Evolutionary conservation across 805 yeast species (phyloP), one percentile per base, ranked within the genome.

Genomic region (Wickerhamomyces strasburgensis): DNA sequence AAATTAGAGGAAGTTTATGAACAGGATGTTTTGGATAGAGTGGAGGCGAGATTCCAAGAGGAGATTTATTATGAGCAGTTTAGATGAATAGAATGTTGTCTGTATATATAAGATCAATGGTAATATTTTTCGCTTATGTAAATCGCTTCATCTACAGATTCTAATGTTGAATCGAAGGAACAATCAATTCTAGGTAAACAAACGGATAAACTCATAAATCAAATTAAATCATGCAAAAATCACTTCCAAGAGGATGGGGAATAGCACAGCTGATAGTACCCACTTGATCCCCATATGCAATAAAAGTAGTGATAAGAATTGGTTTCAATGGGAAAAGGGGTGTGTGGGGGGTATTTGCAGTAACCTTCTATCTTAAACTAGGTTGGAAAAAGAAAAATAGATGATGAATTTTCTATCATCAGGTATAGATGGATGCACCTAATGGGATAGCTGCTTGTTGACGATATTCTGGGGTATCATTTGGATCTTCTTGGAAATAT

Each of bases 51-150:
- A 51, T 80, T 86, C 46, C 68, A 66, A 14, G 95, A 88, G 56
- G 96, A 90, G 52, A 59, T 52, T 38, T 84, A 76, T 64, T 89
- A 84, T 60, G 72, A 82, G 58, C 73, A 65, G 66, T 85, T 59
- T 35, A 61, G 68, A 48, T 64, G 46, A 33, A 28, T 5, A 14
- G 15, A 6, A 3, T 14, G 18, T 16, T 11, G 14, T 29, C 10
- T 16, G n/a, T 29, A 29, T 21, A 21, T 15, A 13, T 28, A 34
- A 16, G 17, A 21, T 31, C 13, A 15, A 31, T 15, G n/a, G 27
- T 21, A 21, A 23, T 14, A 5, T 15, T 16, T 25, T 2, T 16
- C 9, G 14, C 5, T 19, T 31, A 14, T 14, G 11, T 27, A 15
- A 14, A n/a, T 27, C 14, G 6, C 14, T 27, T 14, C 9, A n/a